These are phyloP conservation scores for Chalciporus chontae DNA, from an alignment of 768 basidiomycete species.

Conservation along the genomic window DNA sequence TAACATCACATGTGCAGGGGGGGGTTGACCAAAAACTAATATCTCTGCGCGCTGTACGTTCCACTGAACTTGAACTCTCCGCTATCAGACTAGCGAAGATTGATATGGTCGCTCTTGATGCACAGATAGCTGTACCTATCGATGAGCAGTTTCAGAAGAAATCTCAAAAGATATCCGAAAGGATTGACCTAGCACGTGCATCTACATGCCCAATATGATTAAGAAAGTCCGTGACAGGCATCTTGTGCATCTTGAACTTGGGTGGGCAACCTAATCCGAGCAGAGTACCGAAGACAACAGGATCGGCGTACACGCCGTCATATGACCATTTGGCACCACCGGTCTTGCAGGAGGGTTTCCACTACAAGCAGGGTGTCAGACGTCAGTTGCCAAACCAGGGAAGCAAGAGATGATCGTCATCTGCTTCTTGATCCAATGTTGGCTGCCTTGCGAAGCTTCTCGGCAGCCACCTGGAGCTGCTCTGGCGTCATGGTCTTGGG, in stretches of 20 bases:
- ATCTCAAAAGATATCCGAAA: not conserved
- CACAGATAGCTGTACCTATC: conserved; percentile 38
- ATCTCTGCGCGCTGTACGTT: conserved; percentile 34
- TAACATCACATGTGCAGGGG: not conserved
- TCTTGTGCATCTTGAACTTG: conserved; percentile 49
- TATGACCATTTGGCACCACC: conserved; percentile 48
- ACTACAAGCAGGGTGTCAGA: conserved; percentile 30
- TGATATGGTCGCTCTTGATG: conserved; percentile 41
- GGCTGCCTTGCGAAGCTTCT: conserved; percentile 43
- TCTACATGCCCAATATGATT: conserved; percentile 32
- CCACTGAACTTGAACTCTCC: conserved; percentile 60
- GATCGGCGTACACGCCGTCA: conserved; percentile 48
- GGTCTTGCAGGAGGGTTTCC: conserved; percentile 48
- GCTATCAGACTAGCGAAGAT: conserved; percentile 42
- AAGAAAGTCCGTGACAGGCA: conserved; percentile 34
- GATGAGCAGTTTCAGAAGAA: not conserved
- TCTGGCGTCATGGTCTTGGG: conserved; percentile 34
- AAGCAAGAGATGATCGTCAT: conserved; percentile 32
- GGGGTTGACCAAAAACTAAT: too few relatives aligned
- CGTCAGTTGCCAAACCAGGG: not conserved
- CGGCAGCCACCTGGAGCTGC: conserved; percentile 40
- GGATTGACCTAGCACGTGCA: conserved; percentile 36
- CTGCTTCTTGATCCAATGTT: conserved; percentile 49
- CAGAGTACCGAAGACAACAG: conserved; percentile 44
- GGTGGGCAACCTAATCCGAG: conserved; percentile 42